Evolutionary conservation across 257 asterid genomes (phyloP), one percentile per base, ranked within the genome.

Genomic region (Perilla frutescens): DNA sequence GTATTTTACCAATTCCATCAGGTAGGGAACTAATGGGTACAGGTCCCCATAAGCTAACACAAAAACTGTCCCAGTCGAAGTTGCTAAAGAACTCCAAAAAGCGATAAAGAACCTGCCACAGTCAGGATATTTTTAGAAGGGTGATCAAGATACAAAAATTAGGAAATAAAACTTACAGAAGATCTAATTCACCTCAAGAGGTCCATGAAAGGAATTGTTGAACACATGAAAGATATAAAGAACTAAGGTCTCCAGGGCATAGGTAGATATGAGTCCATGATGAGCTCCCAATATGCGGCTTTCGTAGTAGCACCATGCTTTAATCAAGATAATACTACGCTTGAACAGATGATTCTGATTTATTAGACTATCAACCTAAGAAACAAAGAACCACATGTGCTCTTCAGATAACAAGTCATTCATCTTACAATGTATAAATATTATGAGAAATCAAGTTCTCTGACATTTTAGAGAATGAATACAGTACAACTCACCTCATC

Each of bases 21-120:
- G 99, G 99, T 70, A 95, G 91, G 76, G 94, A 84, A 81, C 84
- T 85, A 69, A 95, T 90, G 63, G 96, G 91, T 57, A 95, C 99
- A 77, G 99, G 99, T 65, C 99, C 99, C 98, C 98, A 89, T 77
- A 95, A 87, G 89, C 99, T 95, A 63, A 95, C 93, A 84, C 99
- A 95, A 76, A 89, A 92, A 62, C 82, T 87, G 71, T 92, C 97
- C 99, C 99, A 95, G 84, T 95, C 97, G 49, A 95, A 95, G 86
- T 89, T 89, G 90, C 99, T 91, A 87, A 95, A 95, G 87, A 95
- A 95, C 86, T 92, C 99, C 87, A 95, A 85, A 83, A 95, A 95
- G n/a, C 97, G 97, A 83, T 87, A 95, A 62, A 95, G 98, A 79
- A 95, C 99, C 99, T 95, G 89, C 77, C 75, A 73, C 66, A 47